A percentile compares a stretch with the other conserved stretches of the same genome.
phyloP scores from a whole-genome alignment of 441 rosid species.

The Pelargonium australe region DNA sequence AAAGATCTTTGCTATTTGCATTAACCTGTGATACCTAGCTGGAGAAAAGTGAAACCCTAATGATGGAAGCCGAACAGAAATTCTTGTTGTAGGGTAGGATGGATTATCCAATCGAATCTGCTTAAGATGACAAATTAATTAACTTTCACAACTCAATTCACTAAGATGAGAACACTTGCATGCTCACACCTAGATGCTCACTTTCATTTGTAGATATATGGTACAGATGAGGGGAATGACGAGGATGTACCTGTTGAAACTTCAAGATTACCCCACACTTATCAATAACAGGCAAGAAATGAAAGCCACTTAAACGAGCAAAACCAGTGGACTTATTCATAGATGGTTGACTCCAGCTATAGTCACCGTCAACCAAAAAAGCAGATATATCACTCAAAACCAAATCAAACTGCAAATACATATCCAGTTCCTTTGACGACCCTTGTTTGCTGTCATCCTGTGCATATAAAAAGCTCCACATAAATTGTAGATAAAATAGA shows the following conservation, averaged over 20 bases:
- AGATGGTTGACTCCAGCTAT: constrained; percentile 59
- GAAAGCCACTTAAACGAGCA: constrained; percentile 27
- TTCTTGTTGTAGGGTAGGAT: constrained; percentile 83
- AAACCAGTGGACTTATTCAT: constrained; percentile 30
- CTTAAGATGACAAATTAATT: constrained; percentile 18
- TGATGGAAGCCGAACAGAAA: constrained; percentile 82
- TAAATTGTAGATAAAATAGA: constrained; percentile 12
- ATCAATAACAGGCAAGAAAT: constrained; percentile 85
- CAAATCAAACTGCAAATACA: constrained; percentile 92
- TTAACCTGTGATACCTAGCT: constrained; percentile 94
- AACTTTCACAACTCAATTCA: constrained; percentile 14
- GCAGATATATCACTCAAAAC: constrained; percentile 93
- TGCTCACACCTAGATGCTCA: neutral
- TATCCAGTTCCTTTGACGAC: constrained; percentile 49
- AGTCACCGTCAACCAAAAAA: constrained; percentile 92
- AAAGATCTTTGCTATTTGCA: constrained; percentile 80
- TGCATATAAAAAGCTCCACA: constrained; percentile 21
- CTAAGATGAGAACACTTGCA: neutral
- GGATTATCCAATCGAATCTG: constrained; percentile 83
- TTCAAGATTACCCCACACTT: constrained; percentile 82
- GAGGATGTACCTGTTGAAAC: constrained; percentile 73
- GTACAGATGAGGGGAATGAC: constrained; percentile 19
- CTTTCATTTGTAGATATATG: neutral
- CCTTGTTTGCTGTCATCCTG: constrained; percentile 63
- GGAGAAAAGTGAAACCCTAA: constrained; percentile 97